phyloP scores from a whole-genome alignment of 306 rosid species.

The Medicago truncatula region DNA sequence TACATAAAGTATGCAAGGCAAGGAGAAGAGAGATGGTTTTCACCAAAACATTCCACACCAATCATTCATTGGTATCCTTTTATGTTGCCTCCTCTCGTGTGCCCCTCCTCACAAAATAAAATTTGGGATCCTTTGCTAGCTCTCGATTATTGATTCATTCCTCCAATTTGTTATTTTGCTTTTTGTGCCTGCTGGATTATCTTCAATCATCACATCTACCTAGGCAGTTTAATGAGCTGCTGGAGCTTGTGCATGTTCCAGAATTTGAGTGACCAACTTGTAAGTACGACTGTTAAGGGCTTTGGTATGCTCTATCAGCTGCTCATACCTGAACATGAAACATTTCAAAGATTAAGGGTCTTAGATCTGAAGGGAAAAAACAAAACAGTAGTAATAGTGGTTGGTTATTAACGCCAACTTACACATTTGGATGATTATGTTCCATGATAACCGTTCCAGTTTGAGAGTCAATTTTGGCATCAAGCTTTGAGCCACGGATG shows the following conservation, averaged over 20 bases:
- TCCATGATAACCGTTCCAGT: constrained; percentile 81
- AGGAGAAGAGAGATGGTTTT: not conserved
- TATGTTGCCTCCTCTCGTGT: not conserved
- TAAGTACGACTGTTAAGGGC: constrained; percentile 78
- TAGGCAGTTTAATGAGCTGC: constrained; percentile 55
- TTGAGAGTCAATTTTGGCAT: constrained; percentile 80
- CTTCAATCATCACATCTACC: not conserved
- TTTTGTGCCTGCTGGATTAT: not conserved
- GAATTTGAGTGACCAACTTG: constrained; percentile 74
- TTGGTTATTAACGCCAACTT: constrained; percentile 44
- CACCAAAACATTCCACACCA: not conserved
- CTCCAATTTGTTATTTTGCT: not conserved
- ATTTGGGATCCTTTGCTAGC: not conserved
- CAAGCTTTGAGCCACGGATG: constrained; percentile 84
- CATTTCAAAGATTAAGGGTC: not conserved
- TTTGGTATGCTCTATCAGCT: constrained; percentile 86
- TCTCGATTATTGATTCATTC: not conserved
- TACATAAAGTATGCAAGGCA: not conserved
- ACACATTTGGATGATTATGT: constrained; percentile 88
- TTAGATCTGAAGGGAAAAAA: not conserved
- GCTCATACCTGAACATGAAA: constrained; percentile 71
- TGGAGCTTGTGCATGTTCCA: constrained; percentile 73
- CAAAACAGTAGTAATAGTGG: not conserved
- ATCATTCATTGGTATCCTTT: not conserved
- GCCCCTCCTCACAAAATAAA: not conserved